Percentiles rank a stretch among this genome's conserved stretches.
phyloP scores from a whole-genome alignment of 2,329 filamentous ascomycete species.

The Paecilomyces sp. region DNA sequence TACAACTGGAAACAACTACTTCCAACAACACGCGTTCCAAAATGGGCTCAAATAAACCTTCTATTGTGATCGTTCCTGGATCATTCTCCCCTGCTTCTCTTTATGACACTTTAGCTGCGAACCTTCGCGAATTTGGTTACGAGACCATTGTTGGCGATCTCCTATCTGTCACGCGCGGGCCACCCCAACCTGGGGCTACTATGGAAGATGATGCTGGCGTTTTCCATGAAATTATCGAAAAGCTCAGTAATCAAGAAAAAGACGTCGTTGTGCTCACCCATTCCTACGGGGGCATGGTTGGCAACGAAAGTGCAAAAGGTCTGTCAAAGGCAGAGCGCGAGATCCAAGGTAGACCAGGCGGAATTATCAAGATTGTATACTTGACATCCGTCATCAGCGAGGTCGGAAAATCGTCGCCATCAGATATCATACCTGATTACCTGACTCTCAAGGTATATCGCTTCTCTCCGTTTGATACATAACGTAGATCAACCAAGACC shows the following conservation, averaged over 20 bases:
- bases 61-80: not conserved
- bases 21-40: not conserved
- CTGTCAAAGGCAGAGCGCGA: slow-evolving; percentile 14
- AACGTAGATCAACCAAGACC: not conserved
- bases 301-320: slow-evolving; percentile 15
- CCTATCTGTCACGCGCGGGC: slow-evolving; percentile 1
- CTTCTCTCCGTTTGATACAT: not conserved
- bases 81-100: not conserved
- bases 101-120: not conserved
- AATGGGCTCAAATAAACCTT: not conserved
- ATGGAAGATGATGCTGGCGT: slow-evolving; percentile 24
- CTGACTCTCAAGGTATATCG: slow-evolving; percentile 1
- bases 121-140: slow-evolving; percentile 10
- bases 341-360: slow-evolving; percentile 16
- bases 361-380: slow-evolving; percentile 18
- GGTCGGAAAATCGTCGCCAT: slow-evolving; percentile 1
- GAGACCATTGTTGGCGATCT: slow-evolving; percentile 11
- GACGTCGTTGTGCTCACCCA: slow-evolving; percentile 18
- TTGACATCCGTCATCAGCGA: slow-evolving; percentile 11
- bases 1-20: not conserved
- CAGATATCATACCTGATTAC: slow-evolving; percentile 1
- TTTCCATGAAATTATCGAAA: slow-evolving; percentile 17
- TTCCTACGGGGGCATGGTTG: slow-evolving; percentile 20
- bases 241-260: slow-evolving; percentile 15
- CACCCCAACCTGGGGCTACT: slow-evolving; percentile 14